Evolutionary conservation across 768 basidiomycete genomes (phyloP), one percentile per base, ranked within the genome.

Genomic region (Phaeotremella skinneri): DNA sequence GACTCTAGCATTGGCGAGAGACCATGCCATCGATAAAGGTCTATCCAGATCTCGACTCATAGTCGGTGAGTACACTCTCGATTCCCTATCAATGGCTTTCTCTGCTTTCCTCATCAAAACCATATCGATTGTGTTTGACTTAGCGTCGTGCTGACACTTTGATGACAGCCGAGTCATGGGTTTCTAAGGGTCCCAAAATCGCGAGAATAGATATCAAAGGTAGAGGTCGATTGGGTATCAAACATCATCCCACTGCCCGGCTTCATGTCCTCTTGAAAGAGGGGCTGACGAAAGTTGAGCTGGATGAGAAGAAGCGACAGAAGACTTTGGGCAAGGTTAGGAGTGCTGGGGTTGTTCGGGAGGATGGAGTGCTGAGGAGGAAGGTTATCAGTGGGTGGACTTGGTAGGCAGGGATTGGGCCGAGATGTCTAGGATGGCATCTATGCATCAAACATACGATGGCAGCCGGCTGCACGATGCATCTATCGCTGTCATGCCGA

Each of bases 151-250:
- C 52, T 55, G 13, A 59, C 27, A 6, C 23, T 43, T 11, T 23
- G 58, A 41, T 4, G 45, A 37, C 66, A 96, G 92, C 90, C 45
- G 87, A 96, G 77, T 84, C 92, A 21, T 99, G 92, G 94, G 91
- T 96, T 16, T 87, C 84, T 48, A 97, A 98, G 76, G 91, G 64
- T 88, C 4, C 80, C 81, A 5, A 83, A 82, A 79, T 83, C 37
- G 85, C 83, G 60, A 84, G 86, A 53, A 65, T 91, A 20, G 91
- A 96, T 66, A 84, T 88, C 58, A 87, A 85, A 76, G 94, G 90
- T 53, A 84, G 93, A 63, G 89, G 88, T 31, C 86, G 87, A 66
- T 81, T 76, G 56, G 94, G 94, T 53, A 81, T 91, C 58, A 86
- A 87, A 50, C 81, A 83, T 13, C 90, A 89, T 73, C 87, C 85